Percentiles rank a stretch among this genome's conserved stretches.
phyloP scores from a whole-genome alignment of 129 eudicot genomes.

The Arctium minus region DNA sequence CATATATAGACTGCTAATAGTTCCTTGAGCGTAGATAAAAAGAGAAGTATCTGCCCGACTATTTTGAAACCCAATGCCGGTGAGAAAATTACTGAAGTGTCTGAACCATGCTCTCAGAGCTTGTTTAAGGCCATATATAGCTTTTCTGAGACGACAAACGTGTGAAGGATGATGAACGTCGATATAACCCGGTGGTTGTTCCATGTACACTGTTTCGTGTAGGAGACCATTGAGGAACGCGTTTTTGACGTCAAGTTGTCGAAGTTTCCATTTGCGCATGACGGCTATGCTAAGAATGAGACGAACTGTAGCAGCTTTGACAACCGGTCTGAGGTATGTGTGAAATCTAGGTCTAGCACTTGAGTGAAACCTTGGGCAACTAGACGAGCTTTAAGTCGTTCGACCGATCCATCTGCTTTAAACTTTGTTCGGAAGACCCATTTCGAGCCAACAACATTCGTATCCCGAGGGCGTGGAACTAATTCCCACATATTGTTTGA shows the following conservation, averaged over 20 bases:
- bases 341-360: neutral
- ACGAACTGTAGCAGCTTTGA: neutral
- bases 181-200: neutral
- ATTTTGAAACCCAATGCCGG: neutral
- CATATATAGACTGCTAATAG: too few relatives aligned
- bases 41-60: neutral
- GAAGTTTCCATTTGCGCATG: neutral
- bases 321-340: neutral
- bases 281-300: neutral
- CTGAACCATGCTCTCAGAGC: neutral
- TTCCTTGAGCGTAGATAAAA: neutral
- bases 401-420: neutral
- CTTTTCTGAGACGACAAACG: neutral
- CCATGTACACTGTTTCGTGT: neutral
- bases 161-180: neutral
- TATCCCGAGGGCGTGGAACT: neutral
- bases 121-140: neutral
- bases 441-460: neutral
- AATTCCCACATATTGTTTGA: neutral
- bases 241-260: conserved; percentile 5
- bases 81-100: neutral
- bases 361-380: neutral
- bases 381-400: neutral
- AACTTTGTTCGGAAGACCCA: neutral
- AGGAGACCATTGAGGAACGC: neutral